These are phyloP conservation scores for Pleurotus ostreatus DNA, from an alignment of 768 basidiomycete species.

Conservation along the genomic window DNA sequence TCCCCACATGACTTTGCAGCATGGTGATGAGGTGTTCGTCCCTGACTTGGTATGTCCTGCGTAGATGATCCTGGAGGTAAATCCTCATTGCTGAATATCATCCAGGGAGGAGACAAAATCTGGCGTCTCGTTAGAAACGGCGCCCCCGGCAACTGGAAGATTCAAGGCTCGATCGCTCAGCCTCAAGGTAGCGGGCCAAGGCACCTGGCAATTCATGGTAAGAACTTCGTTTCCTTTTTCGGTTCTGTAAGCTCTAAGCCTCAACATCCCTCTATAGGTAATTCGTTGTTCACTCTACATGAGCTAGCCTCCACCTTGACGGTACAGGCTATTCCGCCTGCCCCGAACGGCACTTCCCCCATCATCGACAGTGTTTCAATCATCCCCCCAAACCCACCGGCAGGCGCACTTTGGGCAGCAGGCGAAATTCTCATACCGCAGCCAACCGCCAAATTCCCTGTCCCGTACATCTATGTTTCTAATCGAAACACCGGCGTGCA, in stretches of 20 bases:
- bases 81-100: slow-evolving; percentile 3
- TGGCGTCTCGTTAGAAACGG: slow-evolving; percentile 55
- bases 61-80: not conserved
- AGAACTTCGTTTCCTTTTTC: not conserved
- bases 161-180: slow-evolving; percentile 60
- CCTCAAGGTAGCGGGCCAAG: slow-evolving; percentile 65
- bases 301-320: slow-evolving; percentile 55
- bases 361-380: slow-evolving; percentile 49
- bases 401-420: slow-evolving; percentile 42
- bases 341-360: slow-evolving; percentile 45
- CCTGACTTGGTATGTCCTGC: slow-evolving; percentile 52
- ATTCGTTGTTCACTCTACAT: slow-evolving; percentile 44
- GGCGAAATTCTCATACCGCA: slow-evolving; percentile 62
- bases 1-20: slow-evolving; percentile 64
- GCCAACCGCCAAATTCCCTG: slow-evolving; percentile 40
- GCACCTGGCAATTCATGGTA: slow-evolving; percentile 36
- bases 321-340: slow-evolving; percentile 50
- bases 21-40: slow-evolving; percentile 53
- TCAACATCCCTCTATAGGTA: slow-evolving; percentile 22
- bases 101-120: slow-evolving; percentile 62
- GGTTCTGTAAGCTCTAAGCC: not conserved
- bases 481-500: slow-evolving; percentile 55
- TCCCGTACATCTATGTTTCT: slow-evolving; percentile 58
- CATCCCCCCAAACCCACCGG: slow-evolving; percentile 37
- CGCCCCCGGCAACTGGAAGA: slow-evolving; percentile 39